These are phyloP conservation scores for Marsdenia floribunda DNA, from an alignment of 257 asterid species.

Conservation along the genomic window DNA sequence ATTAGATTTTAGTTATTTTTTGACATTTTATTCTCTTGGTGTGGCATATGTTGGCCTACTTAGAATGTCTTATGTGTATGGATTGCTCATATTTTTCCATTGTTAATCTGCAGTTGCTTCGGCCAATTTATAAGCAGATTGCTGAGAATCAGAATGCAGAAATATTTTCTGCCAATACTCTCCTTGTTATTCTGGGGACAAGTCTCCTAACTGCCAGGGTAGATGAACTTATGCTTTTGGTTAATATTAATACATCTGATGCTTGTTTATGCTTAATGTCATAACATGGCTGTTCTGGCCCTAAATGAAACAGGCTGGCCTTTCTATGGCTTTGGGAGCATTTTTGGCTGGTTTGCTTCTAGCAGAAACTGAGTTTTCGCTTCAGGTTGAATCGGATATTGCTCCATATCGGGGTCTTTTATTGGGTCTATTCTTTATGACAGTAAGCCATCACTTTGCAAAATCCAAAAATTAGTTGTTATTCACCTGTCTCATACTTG, in stretches of 20 bases:
- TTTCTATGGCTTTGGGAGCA: slow-evolving; percentile 99
- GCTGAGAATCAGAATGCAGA: slow-evolving; percentile 99
- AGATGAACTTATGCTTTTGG: slow-evolving; percentile 24
- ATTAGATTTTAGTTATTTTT: background rate
- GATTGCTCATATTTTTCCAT: slow-evolving; percentile 11
- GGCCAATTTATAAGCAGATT: slow-evolving; percentile 94
- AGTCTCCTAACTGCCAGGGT: slow-evolving; percentile 99
- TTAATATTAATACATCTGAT: slow-evolving; percentile 1
- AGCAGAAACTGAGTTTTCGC: slow-evolving; percentile 96
- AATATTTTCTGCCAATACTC: slow-evolving; percentile 97
- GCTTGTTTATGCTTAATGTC: background rate
- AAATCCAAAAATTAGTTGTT: background rate
- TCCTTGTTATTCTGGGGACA: slow-evolving; percentile 92
- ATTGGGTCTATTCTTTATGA: slow-evolving; percentile 99
- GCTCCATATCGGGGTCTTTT: slow-evolving; percentile 99
- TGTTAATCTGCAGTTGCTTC: slow-evolving; percentile 58
- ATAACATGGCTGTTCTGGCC: slow-evolving; percentile 5
- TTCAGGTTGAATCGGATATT: slow-evolving; percentile 99
- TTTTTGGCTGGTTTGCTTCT: slow-evolving; percentile 99
- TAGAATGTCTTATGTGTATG: background rate
- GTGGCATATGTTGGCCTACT: background rate
- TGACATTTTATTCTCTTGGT: slow-evolving; percentile 3
- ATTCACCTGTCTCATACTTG: background rate
- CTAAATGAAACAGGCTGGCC: slow-evolving; percentile 76
- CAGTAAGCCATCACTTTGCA: slow-evolving; percentile 44